Evolutionary conservation across 2,329 filamentous ascomycete species (phyloP).

Genomic region (Ophiocordyceps camponoti-floridani): DNA sequence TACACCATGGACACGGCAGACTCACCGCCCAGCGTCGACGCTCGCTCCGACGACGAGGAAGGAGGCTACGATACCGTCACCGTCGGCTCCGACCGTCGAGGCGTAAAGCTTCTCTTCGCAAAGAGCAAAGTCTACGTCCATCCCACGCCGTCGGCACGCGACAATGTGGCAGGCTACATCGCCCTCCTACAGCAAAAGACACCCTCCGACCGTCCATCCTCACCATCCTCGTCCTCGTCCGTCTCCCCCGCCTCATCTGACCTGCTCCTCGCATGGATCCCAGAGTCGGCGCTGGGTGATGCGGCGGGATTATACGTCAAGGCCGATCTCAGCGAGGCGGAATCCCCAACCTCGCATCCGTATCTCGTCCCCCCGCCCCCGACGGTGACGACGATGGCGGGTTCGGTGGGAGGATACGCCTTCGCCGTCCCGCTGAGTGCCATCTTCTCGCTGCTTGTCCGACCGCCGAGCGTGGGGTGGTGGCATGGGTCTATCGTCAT

Average conservation of each 20-base stretch:
- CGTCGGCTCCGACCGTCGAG: constrained; percentile 50
- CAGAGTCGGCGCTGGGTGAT: constrained; percentile 74
- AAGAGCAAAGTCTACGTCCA: constrained; percentile 99
- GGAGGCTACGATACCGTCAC: constrained; percentile 89
- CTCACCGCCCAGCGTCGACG: constrained; percentile 19
- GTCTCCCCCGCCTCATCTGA: constrained; percentile 42
- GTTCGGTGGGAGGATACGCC: constrained; percentile 61
- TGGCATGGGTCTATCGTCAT: constrained; percentile 95
- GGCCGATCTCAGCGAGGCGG: constrained; percentile 71
- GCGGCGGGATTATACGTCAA: constrained; percentile 84
- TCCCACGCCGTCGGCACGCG: constrained; percentile 78
- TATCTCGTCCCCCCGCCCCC: constrained; percentile 87
- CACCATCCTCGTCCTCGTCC: constrained; percentile 13
- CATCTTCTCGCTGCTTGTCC: constrained; percentile 77
- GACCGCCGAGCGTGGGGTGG: constrained; percentile 89
- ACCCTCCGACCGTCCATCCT: constrained; percentile 18
- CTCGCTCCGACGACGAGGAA: constrained; percentile 91
- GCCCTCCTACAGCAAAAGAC: constrained; percentile 82
- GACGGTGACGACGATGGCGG: constrained; percentile 58
- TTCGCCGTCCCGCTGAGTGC: constrained; percentile 84
- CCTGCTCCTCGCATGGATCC: constrained; percentile 81
- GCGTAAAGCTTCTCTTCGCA: constrained; percentile 84
- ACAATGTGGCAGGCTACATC: constrained; percentile 90
- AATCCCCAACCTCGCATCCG: constrained; percentile 66
- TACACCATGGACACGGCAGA: neutral